These are phyloP conservation scores for Colletotrichum sp. DNA, from an alignment of 2,329 filamentous ascomycete genomes.

Conservation along the genomic window DNA sequence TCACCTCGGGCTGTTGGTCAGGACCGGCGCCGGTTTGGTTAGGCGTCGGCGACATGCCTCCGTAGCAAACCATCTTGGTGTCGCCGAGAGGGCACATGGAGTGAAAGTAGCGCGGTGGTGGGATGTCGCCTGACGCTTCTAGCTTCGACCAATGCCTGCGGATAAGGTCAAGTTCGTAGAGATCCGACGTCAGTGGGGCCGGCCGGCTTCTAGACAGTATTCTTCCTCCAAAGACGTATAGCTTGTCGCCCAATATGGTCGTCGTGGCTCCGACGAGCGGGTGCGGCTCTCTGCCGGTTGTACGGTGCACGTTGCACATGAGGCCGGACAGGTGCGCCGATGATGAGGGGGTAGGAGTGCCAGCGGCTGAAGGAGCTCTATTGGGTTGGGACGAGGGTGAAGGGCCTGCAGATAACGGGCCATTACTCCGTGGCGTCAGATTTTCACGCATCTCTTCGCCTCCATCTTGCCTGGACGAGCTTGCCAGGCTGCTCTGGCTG, in stretches of 20 bases:
- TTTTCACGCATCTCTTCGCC: constrained; percentile 51
- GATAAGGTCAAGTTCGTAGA: constrained; percentile 93
- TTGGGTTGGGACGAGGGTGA: constrained; percentile 57
- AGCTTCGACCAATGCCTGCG: constrained; percentile 92
- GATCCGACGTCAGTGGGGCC: constrained; percentile 80
- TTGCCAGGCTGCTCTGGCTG: constrained; percentile 23
- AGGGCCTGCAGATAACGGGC: constrained; percentile 59
- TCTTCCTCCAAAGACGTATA: constrained; percentile 95
- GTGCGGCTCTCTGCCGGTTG: constrained; percentile 89
- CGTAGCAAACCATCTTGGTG: constrained; percentile 96
- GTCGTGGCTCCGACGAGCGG: constrained; percentile 94
- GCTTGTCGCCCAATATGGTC: constrained; percentile 90
- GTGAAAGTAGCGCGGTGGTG: constrained; percentile 94
- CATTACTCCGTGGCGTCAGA: constrained; percentile 56
- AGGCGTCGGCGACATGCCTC: constrained; percentile 89
- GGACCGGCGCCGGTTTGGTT: constrained; percentile 50
- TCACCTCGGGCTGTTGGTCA: constrained; percentile 82
- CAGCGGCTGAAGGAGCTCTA: constrained; percentile 40
- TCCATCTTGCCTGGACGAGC: constrained; percentile 40
- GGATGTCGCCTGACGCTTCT: constrained; percentile 82
- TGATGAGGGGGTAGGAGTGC: constrained; percentile 50
- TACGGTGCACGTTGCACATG: constrained; percentile 79
- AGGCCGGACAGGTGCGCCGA: constrained; percentile 68
- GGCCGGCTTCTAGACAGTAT: constrained; percentile 85
- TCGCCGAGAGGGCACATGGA: constrained; percentile 93